Percentiles rank a stretch among this genome's conserved stretches.
These are phyloP conservation scores for Fraxinus greggii DNA, from an alignment of 305 asterid genomes.

Conservation along the genomic window DNA sequence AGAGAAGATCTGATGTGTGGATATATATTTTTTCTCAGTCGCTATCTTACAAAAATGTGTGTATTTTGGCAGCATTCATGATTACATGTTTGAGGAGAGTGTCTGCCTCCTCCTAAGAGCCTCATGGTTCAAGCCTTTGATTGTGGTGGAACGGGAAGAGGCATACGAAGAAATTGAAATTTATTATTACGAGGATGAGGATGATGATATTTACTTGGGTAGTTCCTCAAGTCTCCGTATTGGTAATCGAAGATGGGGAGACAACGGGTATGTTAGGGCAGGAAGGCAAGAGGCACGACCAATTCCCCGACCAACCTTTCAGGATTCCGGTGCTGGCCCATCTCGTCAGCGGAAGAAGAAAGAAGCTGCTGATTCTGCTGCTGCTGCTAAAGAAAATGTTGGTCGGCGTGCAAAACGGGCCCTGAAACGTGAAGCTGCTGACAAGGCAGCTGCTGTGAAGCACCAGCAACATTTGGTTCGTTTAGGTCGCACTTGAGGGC, in stretches of 20 bases:
- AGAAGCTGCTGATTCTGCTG: constrained; percentile 23
- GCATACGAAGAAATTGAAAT: constrained; percentile 42
- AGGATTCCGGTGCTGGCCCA: constrained; percentile 50
- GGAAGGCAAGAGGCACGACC: constrained; percentile 89
- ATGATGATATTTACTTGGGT: constrained; percentile 45
- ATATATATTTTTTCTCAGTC: background rate
- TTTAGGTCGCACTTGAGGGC: constrained; percentile 42
- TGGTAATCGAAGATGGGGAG: constrained; percentile 81
- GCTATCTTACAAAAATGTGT: constrained; percentile 19
- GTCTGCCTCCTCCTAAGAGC: constrained; percentile 89
- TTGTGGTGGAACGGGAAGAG: constrained; percentile 58
- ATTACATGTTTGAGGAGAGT: constrained; percentile 89
- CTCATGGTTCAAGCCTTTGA: constrained; percentile 68
- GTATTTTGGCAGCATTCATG: constrained; percentile 55
- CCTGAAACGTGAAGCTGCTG: constrained; percentile 81
- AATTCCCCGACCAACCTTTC: constrained; percentile 23
- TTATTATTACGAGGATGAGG: constrained; percentile 41
- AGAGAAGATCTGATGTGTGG: background rate
- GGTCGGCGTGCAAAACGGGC: constrained; percentile 88
- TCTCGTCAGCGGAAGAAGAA: constrained; percentile 63
- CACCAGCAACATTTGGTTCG: constrained; percentile 62
- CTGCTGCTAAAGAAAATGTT: constrained; percentile 38
- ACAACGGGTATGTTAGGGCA: constrained; percentile 68
- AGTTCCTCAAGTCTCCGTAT: constrained; percentile 53
- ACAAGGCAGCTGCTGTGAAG: constrained; percentile 72